Evolutionary conservation across 495 filamentous ascomycete species (phyloP).

Genomic region (Cenococcum geophilum): DNA sequence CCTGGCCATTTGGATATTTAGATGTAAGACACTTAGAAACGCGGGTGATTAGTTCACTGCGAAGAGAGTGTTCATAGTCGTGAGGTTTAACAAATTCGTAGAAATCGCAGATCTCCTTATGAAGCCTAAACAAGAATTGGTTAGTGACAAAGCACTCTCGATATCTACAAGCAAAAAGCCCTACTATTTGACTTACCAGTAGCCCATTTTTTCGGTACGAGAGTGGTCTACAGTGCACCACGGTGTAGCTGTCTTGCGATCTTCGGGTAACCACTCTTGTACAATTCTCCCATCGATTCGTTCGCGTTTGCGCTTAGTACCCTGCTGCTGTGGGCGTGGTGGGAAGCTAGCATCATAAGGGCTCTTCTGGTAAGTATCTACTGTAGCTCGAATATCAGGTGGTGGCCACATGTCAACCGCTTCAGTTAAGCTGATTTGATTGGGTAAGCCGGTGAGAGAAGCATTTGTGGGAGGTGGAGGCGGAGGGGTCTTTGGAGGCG

Average conservation of each 20-base stretch:
- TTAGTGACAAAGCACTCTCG: neutral
- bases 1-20: constrained; percentile 49
- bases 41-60: constrained; percentile 63
- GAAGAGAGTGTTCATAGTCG: constrained; percentile 68
- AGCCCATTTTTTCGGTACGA: neutral
- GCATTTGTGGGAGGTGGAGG: neutral
- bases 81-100: constrained; percentile 73
- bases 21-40: constrained; percentile 48
- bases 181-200: constrained; percentile 13
- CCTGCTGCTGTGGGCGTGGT: constrained; percentile 30
- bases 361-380: neutral
- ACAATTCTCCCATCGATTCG: constrained; percentile 51
- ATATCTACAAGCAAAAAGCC: too few relatives aligned
- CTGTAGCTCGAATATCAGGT: neutral
- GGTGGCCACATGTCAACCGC: neutral
- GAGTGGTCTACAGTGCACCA: constrained; percentile 14
- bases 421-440: neutral
- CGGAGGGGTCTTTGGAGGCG: neutral
- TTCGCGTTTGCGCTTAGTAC: constrained; percentile 64
- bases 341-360: neutral
- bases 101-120: constrained; percentile 85
- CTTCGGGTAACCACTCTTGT: constrained; percentile 50
- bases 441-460: neutral
- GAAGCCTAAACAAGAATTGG: constrained; percentile 45
- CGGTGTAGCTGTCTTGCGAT: constrained; percentile 49